phyloP scores from a whole-genome alignment of 192 early-diverging fungal species.

The Rhizophlyctis rosea region DNA sequence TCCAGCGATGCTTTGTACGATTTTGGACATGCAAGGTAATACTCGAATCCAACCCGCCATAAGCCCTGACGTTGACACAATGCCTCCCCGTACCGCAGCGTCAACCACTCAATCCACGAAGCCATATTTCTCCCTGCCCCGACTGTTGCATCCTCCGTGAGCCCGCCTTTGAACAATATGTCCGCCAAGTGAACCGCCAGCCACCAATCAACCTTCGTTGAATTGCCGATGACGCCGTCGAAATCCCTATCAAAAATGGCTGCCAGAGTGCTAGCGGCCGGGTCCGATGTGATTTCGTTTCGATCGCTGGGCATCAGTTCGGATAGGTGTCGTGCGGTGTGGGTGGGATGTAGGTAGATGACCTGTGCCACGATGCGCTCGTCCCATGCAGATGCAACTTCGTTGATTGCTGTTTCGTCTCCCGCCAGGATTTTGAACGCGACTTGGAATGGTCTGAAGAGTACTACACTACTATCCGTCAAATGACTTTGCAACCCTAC shows the following conservation, averaged over 20 bases:
- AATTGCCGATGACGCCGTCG: constrained; percentile 13
- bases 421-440: constrained; percentile 21
- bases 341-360: constrained; percentile 16
- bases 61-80: constrained; percentile 19
- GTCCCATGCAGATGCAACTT: constrained; percentile 16
- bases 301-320: background rate
- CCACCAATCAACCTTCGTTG: constrained; percentile 24
- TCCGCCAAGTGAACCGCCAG: constrained; percentile 61
- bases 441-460: background rate
- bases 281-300: background rate
- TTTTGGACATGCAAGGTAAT: constrained; percentile 30
- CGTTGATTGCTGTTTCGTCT: constrained; percentile 11
- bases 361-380: constrained; percentile 23
- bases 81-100: constrained; percentile 23
- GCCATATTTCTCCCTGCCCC: constrained; percentile 1
- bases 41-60: constrained; percentile 55
- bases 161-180: constrained; percentile 50
- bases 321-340: constrained; percentile 8
- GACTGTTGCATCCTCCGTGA: constrained; percentile 46
- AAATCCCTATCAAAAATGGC: constrained; percentile 25
- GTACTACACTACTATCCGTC: background rate
- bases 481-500: background rate
- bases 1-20: constrained; percentile 22
- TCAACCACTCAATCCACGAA: constrained; percentile 21
- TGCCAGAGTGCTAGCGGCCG: background rate